These are phyloP conservation scores for Eucalyptus cloeziana DNA, from an alignment of 345 rosid genomes.

Conservation along the genomic window DNA sequence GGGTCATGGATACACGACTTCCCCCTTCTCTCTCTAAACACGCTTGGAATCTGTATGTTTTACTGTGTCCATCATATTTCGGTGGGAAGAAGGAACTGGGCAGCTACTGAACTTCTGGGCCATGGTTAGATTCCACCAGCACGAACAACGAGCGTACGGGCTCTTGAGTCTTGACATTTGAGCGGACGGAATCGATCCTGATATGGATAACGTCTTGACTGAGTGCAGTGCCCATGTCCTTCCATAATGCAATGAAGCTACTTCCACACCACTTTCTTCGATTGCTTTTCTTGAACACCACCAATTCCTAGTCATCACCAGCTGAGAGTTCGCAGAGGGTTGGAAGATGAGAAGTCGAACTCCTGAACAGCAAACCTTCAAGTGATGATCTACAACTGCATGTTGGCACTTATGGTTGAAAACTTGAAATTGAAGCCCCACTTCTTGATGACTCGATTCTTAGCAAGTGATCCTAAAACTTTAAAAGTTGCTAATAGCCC, in stretches of 20 bases:
- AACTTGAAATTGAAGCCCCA: neutral
- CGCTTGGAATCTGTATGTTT: neutral
- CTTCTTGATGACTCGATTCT: neutral
- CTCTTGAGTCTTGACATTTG: neutral
- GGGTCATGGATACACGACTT: neutral
- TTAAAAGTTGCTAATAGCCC: neutral
- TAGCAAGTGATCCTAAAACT: neutral
- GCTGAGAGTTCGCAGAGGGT: neutral
- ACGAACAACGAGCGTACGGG: neutral
- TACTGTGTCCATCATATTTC: neutral
- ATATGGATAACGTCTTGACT: neutral
- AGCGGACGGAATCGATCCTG: neutral
- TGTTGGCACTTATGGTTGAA: neutral
- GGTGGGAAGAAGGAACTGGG: neutral
- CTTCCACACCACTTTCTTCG: neutral
- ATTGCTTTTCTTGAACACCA: neutral
- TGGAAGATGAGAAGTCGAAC: neutral
- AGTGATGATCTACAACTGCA: neutral
- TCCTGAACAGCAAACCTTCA: neutral
- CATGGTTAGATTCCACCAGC: neutral
- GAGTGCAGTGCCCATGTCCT: neutral
- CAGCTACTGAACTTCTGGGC: neutral
- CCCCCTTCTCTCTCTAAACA: neutral
- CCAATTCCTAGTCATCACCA: neutral
- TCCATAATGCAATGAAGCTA: neutral